Conservation (phyloP, 805 yeast species). For the Pichia exigua region DNA sequence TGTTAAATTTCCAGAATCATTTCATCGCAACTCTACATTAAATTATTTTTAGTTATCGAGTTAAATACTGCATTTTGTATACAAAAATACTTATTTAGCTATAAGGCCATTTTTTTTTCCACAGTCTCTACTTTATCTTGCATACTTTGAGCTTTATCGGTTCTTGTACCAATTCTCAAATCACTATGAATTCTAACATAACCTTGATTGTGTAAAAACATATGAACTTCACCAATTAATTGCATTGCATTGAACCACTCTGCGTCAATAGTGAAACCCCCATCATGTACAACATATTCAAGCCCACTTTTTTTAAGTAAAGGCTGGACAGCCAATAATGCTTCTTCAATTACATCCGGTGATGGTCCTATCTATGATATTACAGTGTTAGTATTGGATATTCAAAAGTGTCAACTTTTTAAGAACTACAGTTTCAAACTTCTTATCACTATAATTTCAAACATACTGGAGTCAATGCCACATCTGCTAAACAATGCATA, state of each 20-base stretch:
- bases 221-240: constrained; percentile 70
- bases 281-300: constrained; percentile 70
- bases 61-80: not conserved
- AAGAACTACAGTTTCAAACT: too few relatives aligned
- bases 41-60: not conserved
- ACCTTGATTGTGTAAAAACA: constrained; percentile 60
- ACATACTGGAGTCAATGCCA: constrained; percentile 74
- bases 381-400: not conserved
- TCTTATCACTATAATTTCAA: too few relatives aligned
- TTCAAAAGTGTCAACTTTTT: too few relatives aligned
- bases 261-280: constrained; percentile 81
- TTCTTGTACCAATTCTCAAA: constrained; percentile 77
- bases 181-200: constrained; percentile 76
- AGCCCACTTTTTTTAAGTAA: constrained; percentile 54
- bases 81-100: not conserved
- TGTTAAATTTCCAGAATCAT: not conserved
- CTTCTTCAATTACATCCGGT: constrained; percentile 68
- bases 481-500: constrained; percentile 70
- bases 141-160: constrained; percentile 65
- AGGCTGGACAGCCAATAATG: constrained; percentile 60
- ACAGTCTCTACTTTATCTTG: constrained; percentile 66
- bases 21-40: not conserved
- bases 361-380: constrained; percentile 59
- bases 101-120: constrained; percentile 36
- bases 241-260: constrained; percentile 83